Base-by-base conservation (phyloP, 768 basidiomycete genomes). In the Mrakia blollopis region DNA sequence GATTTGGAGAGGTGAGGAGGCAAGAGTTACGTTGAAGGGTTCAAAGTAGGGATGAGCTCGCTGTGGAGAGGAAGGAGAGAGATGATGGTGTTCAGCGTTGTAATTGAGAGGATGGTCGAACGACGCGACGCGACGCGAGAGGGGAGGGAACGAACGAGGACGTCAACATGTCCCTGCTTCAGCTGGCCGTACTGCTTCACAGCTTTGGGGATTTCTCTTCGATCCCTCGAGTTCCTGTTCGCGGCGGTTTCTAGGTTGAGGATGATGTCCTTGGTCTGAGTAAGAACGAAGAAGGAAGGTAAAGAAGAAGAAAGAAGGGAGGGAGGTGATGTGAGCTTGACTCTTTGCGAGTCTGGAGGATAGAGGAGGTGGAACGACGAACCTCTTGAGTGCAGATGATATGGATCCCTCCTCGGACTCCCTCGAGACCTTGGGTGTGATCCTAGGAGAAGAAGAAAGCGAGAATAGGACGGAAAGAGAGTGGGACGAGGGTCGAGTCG, bases 221-320 rank as follows among this genome's bases (percentile, higher is more conserved):
- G 67, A 18, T 73, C 70, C 57, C 79, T 18, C 9, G 28, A 18
- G 21, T 72, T 57, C 47, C 80, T 50, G 62, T 79, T 73, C 9
- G 62, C 50, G 41, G 81, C 81, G 44, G 89, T 87, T 81, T 96
- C 92, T 80, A 92, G 89, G 73, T 87, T 86, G 54, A 95, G 84
- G 3, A 98, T 85, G 90, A 97, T 93, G 77, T 90, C 87, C 83
- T 94, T 95, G 25, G 94, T 90, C 65, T 75, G 37, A 3, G 16
- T 0, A 28, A 30, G 70, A 30, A 47, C 30, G 44, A 4, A 4
- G 44, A 44, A 9, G 47, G 16, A 9, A 50, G 47, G 47, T 2
- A 39, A 50, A 32, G 32, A 32, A 4, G 50, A 32, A n/a, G n/a
- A n/a, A n/a, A n/a, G 70, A 28, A 44, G 44, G 70, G 28, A 32